Conservation (phyloP, 1,139 yeast genomes). For the Geotrichum australiense region DNA sequence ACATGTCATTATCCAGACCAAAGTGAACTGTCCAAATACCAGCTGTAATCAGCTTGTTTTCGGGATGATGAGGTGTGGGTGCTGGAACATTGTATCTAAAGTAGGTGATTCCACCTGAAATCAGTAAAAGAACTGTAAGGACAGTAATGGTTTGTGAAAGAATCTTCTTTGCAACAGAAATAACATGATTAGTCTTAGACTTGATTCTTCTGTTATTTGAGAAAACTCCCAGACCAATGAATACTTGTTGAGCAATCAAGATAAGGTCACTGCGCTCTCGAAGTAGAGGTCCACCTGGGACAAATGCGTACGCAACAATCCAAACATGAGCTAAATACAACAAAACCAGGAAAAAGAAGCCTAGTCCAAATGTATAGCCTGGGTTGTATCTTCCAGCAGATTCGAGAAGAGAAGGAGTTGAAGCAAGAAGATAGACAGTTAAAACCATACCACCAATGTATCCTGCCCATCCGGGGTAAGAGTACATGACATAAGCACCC, state of each 20-base stretch:
- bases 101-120: slow-evolving; percentile 43
- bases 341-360: slow-evolving; percentile 47
- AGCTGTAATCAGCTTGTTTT: slow-evolving; percentile 71
- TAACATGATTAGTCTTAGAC: slow-evolving; percentile 21
- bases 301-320: slow-evolving; percentile 98
- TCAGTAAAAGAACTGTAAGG: slow-evolving; percentile 27
- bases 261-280: slow-evolving; percentile 85
- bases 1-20: slow-evolving; percentile 94
- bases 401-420: slow-evolving; percentile 58
- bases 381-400: slow-evolving; percentile 54
- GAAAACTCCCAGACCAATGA: slow-evolving; percentile 36
- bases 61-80: slow-evolving; percentile 71
- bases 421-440: slow-evolving; percentile 53
- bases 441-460: slow-evolving; percentile 68
- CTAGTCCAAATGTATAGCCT: slow-evolving; percentile 50
- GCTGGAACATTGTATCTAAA: slow-evolving; percentile 51
- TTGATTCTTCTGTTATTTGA: slow-evolving; percentile 23
- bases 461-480: slow-evolving; percentile 70
- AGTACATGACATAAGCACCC: slow-evolving; percentile 47
- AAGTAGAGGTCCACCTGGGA: slow-evolving; percentile 82
- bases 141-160: slow-evolving; percentile 27
- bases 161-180: slow-evolving; percentile 24
- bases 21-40: slow-evolving; percentile 99
- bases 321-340: slow-evolving; percentile 79
- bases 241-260: slow-evolving; percentile 46